Base-by-base conservation (phyloP, 2,329 filamentous ascomycete species). In the Tolypocladium cylindrosporum region DNA sequence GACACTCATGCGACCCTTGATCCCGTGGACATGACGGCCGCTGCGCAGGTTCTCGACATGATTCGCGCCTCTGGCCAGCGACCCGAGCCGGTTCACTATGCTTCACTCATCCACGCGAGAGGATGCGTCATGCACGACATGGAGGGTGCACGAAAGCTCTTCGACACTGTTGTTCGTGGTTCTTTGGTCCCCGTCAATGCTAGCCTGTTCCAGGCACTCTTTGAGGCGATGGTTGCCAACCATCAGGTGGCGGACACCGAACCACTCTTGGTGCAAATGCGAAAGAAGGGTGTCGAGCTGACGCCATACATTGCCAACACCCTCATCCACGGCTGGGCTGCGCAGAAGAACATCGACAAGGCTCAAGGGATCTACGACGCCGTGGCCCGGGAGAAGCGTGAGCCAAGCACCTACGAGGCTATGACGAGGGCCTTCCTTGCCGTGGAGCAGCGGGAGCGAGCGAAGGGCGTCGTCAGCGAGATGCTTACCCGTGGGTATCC, bases 281-380 rank as follows among this genome's bases (percentile, higher is more conserved):
- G 79, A 57, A 72, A 76, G 55, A 85, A 84, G 59, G 77, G 84
- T 42, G 86, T 99, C 13, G 88, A 91, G 66, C 85, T 97, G 79
- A 97, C 94, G 2, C 89, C 94, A 0, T 99, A 99, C 75, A 97
- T 99, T 69, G 94, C 94, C 69, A 99, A 99, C 77, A 96, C 93
- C 7, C 81, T 99, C 52, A 97, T 99, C 68, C 92, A 97, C 69
- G 94, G 94, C 62, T 99, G 94, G 93, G 90, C 93, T 27, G 82
- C 87, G 16, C 89, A 89, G 71, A 88, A 88, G 74, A 83, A 95
- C 62, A 89, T 97, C 51, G 74, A 77, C 60, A 92, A 91, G 73
- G 90, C 91, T 21, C 85, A 87, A 68, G 76, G 81, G 31, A 86
- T 97, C 61, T 99, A 96, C 70, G 82, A 89, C 59, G 80, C 82